Evolutionary conservation across 1,284 basidiomycete species (phyloP), one percentile per base, ranked within the genome.

Genomic region (Moesziomyces antarcticus): DNA sequence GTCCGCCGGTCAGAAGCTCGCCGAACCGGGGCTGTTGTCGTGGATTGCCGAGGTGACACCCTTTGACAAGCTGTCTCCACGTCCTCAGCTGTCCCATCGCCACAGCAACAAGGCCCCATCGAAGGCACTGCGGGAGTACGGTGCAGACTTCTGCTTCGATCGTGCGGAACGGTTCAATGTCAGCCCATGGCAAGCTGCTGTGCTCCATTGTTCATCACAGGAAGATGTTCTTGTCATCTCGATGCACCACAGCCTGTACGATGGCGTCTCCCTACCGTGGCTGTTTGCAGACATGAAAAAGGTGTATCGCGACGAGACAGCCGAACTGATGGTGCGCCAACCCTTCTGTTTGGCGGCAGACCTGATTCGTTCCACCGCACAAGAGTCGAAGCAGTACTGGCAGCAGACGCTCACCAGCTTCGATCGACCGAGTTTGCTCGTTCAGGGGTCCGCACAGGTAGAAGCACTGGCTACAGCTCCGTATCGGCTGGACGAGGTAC

Each of bases 241-340:
- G 27, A 61, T 61, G 58, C 58, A 61, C 18, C 51, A 61, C n/a
- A 50, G 46, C 43, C 35, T 61, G 51, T 61, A 61, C 42, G 58
- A 61, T 50, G 58, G 58, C n/a, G 48, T 61, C 22, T 61, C 58
- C 5, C 24, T 61, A 3, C 58, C 51, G 14, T 42, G n/a, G 7
- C 30, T 61, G 40, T 61, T 61, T 41, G 40, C 40, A 10, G 58
- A 61, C 42, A 35, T 61, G 5, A 21, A 25, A n/a, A 30, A 46
- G 10, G 51, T 40, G 3, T 61, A 61, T 11, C 21, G 7, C 30
- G 47, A 55, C 27, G 50, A 30, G 20, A 14, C 35, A n/a, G 40
- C 18, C 10, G 20, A 46, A 18, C 50, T 52, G 9, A 21, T 48
- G 18, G 50, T 24, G 18, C 56, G 50, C 16, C 37, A 22, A 24